Evolutionary conservation across 495 filamentous ascomycete species (phyloP), one percentile per base, ranked within the genome.

Genomic region (Annulohypoxylon moriforme): DNA sequence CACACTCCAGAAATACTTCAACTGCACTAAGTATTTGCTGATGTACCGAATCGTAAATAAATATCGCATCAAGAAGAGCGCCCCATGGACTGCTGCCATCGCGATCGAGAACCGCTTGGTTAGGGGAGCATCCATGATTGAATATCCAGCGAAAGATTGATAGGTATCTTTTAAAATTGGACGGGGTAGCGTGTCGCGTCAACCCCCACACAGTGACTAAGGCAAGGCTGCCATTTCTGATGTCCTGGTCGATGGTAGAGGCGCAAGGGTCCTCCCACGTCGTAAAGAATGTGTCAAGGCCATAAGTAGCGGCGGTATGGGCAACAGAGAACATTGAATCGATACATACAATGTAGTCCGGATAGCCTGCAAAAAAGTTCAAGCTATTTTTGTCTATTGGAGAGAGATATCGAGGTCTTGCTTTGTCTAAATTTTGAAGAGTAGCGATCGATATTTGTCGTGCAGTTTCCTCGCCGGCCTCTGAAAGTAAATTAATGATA

Each of bases 141-240:
- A 57, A 38, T 16, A 57, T 11, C 53, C 53, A 57, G 22, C 33
- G 29, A 11, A 57, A 11, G 1, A 38, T 38, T 5, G 3, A 2
- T 14, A 38, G 14, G 53, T 38, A 20, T 1, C 31, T 1, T 57
- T 22, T 22, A 14, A 5, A 1, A 22, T 55, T 55, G 10, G 22
- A 25, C 49, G n/a, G 9, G 14, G 4, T 22, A 20, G 16, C 5
- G 1, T 11, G 6, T 24, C 5, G 6, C 16, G 7, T 13, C 7
- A 24, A 20, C 20, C 20, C 18, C 7, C 2, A 57, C 20, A 13
- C 7, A 4, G 20, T 14, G n/a, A 13, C 4, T 24, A 57, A 31
- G 18, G 14, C 16, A 20, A 57, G 53, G n/a, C 53, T 36, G 53
- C 53, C 53, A 24, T 57, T 57, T 24, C 6, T 34, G 31, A 57